These are phyloP conservation scores for Pseudopyricularia cyperi DNA, from an alignment of 2,329 filamentous ascomycete species.

Conservation along the genomic window DNA sequence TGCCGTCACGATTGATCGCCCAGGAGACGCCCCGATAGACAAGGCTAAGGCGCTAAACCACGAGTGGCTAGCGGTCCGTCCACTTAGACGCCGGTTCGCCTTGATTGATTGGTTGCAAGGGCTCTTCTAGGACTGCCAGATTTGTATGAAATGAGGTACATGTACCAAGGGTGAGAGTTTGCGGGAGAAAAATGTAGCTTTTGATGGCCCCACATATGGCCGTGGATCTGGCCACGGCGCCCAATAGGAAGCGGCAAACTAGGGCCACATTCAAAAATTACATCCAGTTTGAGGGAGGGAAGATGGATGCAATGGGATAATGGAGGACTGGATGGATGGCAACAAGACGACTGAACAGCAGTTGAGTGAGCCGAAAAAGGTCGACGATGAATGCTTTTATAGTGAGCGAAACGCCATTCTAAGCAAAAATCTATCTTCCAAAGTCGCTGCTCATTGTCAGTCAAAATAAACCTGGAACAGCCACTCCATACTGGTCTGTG, in stretches of 20 bases:
- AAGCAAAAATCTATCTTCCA: too few species aligned
- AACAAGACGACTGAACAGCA: too few species aligned
- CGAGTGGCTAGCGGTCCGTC: background rate
- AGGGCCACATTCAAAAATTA: background rate
- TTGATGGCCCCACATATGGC: background rate
- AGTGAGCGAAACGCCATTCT: too few species aligned
- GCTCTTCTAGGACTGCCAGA: background rate
- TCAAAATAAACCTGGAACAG: background rate
- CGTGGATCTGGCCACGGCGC: background rate
- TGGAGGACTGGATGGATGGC: too few species aligned
- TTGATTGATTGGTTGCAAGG: background rate
- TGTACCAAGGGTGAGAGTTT: background rate
- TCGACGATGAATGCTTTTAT: too few species aligned
- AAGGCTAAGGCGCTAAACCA: background rate
- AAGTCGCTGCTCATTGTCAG: too few species aligned
- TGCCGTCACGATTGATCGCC: background rate
- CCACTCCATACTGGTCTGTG: slow-evolving; percentile 1
- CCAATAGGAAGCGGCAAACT: background rate
- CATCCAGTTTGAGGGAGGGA: background rate
- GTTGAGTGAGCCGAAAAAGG: too few species aligned
- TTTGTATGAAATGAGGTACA: background rate
- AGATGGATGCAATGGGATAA: background rate
- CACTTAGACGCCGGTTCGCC: background rate
- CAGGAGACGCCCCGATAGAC: background rate
- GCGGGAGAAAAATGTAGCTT: background rate